phyloP scores from a whole-genome alignment of 2,329 filamentous ascomycete species.

The Fusarium anguioides region DNA sequence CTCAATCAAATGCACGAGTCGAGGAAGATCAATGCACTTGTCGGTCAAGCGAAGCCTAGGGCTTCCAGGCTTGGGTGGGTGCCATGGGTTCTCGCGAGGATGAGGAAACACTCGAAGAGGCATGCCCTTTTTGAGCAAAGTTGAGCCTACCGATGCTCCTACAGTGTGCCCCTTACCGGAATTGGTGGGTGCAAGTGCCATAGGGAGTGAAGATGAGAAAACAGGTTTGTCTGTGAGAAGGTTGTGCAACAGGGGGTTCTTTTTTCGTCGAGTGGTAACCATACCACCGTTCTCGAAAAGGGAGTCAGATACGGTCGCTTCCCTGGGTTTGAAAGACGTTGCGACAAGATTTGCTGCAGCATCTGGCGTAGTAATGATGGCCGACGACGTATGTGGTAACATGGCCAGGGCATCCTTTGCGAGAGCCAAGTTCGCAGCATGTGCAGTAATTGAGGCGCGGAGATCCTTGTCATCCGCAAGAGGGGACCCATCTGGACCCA shows the following conservation, averaged over 20 bases:
- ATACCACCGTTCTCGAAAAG: slow-evolving; percentile 60
- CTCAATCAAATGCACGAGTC: slow-evolving; percentile 88
- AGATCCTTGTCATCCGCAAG: slow-evolving; percentile 48
- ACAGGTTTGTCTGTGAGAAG: slow-evolving; percentile 94
- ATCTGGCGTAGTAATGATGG: slow-evolving; percentile 85
- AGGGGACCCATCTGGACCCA: slow-evolving; percentile 46
- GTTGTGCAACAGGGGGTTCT: slow-evolving; percentile 94
- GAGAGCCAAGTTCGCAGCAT: slow-evolving; percentile 77
- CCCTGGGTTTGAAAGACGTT: slow-evolving; percentile 51
- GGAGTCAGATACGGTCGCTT: slow-evolving; percentile 60
- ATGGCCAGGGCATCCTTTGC: slow-evolving; percentile 77
- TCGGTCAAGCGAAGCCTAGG: slow-evolving; percentile 79
- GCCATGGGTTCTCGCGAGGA: slow-evolving; percentile 76
- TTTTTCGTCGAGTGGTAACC: slow-evolving; percentile 65
- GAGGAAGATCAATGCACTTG: slow-evolving; percentile 81
- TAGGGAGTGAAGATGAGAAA: slow-evolving; percentile 89
- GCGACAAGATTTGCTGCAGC: slow-evolving; percentile 72
- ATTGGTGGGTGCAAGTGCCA: slow-evolving; percentile 66
- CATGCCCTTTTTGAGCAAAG: slow-evolving; percentile 91
- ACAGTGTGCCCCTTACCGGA: slow-evolving; percentile 26
- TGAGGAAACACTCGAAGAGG: slow-evolving; percentile 86
- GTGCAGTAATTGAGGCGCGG: slow-evolving; percentile 56
- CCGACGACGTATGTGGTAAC: slow-evolving; percentile 86
- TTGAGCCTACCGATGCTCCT: slow-evolving; percentile 65
- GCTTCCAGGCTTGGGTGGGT: slow-evolving; percentile 67